Conservation (phyloP, 192 early-diverging fungal genomes). For the Podochytrium sp. region DNA sequence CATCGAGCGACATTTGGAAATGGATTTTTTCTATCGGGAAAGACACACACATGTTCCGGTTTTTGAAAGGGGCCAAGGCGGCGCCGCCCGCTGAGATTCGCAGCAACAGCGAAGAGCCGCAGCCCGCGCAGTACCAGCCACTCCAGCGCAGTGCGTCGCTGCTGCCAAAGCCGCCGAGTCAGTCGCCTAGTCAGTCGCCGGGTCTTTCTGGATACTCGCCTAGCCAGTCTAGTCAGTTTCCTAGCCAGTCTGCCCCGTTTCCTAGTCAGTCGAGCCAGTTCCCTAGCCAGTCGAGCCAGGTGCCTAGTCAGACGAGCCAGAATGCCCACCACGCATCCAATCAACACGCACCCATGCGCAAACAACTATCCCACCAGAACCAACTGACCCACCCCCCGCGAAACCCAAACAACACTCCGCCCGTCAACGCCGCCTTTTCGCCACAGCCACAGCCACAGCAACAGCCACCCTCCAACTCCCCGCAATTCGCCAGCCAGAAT, state of each 20-base stretch:
- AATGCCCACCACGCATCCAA: no score
- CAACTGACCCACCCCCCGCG: background rate
- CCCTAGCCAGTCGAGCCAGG: no score
- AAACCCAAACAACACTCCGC: conserved; percentile 4
- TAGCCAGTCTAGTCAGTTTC: no score
- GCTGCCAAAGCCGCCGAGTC: background rate
- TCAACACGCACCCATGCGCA: no score
- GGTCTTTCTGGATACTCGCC: no score
- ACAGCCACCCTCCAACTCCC: background rate
- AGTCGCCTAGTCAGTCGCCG: background rate
- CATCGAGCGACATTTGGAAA: background rate
- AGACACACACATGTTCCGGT: background rate
- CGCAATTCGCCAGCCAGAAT: no score
- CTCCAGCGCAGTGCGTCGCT: background rate
- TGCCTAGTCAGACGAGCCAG: no score
- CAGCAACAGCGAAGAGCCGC: background rate
- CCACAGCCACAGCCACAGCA: background rate
- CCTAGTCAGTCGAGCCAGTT: no score
- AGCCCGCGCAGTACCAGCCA: background rate
- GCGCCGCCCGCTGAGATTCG: background rate
- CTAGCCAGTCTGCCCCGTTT: no score
- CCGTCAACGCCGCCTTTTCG: background rate
- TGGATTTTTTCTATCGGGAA: background rate
- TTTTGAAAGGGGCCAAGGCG: no score
- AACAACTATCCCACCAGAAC: no score